Base-by-base conservation (phyloP, 2,329 filamentous ascomycete genomes). In the Fusarium tupiense region DNA sequence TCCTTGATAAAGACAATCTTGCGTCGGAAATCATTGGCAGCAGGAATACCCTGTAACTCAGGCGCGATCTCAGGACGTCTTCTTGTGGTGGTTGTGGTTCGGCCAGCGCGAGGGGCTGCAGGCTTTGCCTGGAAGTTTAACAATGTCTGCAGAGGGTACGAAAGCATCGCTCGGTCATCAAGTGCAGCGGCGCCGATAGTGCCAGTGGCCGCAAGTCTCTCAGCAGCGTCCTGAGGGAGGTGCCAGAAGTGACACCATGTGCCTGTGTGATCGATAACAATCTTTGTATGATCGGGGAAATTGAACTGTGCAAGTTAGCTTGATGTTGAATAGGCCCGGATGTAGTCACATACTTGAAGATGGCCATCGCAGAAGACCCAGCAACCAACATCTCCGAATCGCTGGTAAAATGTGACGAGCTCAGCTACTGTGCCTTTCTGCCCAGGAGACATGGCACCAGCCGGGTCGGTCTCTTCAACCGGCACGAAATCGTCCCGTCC, bases 211-310 rank as follows among this genome's bases (percentile, higher is more conserved):
- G 89, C 86, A 17, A 96, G 88, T 44, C 90, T 88, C 73, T 89
- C 86, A 6, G 92, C 91, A 2, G 93, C 93, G 67, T 92, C 90
- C n/a, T 90, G 85, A 1, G 92, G 90, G 26, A 95, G 89, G 78
- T 94, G 92, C 84, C 93, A 93, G 80, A 95, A 94, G 80, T 94
- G 92, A 75, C 93, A 92, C 87, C 91, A 92, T 3, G 88, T 90
- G n/a, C 92, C 93, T 37, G 92, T 89, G 2, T 91, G 85, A 66
- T 94, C 93, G 33, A 96, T 84, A 19, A 96, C 92, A 62, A 96
- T 89, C 83, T 96, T 96, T 67, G 94, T 96, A 81, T 96, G 94
- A 76, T 96, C 94, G 6, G 94, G 93, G 81, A 96, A 96, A 83
- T 96, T 96, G 83, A 96, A 93, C 89, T 94, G 64, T n/a, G 29